Conservation (phyloP, 1,139 yeast genomes). For the Taiozyma sp. region DNA sequence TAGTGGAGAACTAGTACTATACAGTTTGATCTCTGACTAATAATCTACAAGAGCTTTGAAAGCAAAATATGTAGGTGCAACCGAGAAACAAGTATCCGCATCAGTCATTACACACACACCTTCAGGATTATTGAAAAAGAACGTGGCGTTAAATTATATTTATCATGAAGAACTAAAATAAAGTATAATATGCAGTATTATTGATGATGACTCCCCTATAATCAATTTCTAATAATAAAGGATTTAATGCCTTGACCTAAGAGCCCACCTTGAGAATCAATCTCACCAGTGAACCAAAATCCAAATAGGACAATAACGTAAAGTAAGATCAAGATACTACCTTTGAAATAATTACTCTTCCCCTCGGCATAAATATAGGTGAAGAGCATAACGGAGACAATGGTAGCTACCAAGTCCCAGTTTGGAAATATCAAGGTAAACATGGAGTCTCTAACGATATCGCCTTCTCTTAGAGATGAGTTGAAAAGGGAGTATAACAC, state of each 20-base stretch:
- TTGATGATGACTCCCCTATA: background rate
- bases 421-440: constrained; percentile 87
- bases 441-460: constrained; percentile 41
- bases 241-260: background rate
- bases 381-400: constrained; percentile 82
- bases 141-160: too few relatives aligned
- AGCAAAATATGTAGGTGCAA: too few relatives aligned
- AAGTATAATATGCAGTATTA: background rate
- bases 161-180: background rate
- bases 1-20: too few relatives aligned
- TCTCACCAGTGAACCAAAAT: constrained; percentile 58
- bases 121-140: too few relatives aligned
- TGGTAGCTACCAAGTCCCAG: constrained; percentile 90
- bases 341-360: constrained; percentile 92
- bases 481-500: constrained; percentile 65
- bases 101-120: too few relatives aligned
- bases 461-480: constrained; percentile 28
- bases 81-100: too few relatives aligned
- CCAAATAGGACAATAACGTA: constrained; percentile 78
- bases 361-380: constrained; percentile 97
- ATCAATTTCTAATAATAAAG: constrained; percentile 4
- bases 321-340: constrained; percentile 77
- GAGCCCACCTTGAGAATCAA: constrained; percentile 20
- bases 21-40: too few relatives aligned
- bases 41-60: too few relatives aligned